A percentile compares a stretch with the other conserved stretches of the same genome.
phyloP scores from a whole-genome alignment of 805 yeast genomes.

The Yamadazyma endophytica region DNA sequence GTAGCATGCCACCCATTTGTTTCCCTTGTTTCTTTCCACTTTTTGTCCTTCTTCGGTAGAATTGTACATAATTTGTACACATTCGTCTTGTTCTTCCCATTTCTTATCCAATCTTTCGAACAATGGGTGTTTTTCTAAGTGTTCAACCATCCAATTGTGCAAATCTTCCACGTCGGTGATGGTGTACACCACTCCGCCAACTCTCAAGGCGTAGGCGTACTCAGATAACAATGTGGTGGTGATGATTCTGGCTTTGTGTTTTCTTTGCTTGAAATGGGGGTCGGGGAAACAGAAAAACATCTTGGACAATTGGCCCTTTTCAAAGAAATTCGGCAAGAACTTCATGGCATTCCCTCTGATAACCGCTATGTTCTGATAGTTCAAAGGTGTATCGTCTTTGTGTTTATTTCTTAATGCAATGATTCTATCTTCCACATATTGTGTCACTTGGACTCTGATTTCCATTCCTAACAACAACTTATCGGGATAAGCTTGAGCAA shows the following conservation, averaged over 20 bases:
- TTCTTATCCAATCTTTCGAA: constrained; percentile 75
- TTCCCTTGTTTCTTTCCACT: constrained; percentile 86
- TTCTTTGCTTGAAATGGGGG: constrained; percentile 96
- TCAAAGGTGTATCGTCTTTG: constrained; percentile 26
- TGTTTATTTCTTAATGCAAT: constrained; percentile 73
- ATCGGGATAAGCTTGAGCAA: constrained; percentile 75
- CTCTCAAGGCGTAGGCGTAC: constrained; percentile 84
- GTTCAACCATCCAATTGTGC: constrained; percentile 95
- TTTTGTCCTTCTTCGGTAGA: constrained; percentile 99
- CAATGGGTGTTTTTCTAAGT: constrained; percentile 84
- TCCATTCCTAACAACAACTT: constrained; percentile 89
- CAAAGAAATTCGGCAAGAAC: constrained; percentile 90
- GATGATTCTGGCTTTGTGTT: constrained; percentile 94
- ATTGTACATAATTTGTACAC: constrained; percentile 82
- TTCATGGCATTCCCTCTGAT: constrained; percentile 97
- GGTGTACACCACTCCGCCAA: constrained; percentile 87
- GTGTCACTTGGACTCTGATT: constrained; percentile 95
- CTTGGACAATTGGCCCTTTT: constrained; percentile 75
- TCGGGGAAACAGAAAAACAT: constrained; percentile 99
- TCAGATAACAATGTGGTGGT: constrained; percentile 86
- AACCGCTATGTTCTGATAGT: constrained; percentile 82
- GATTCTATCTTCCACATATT: constrained; percentile 93
- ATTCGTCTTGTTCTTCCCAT: constrained; percentile 75
- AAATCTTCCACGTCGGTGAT: constrained; percentile 93
- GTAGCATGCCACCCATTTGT: constrained; percentile 85